These are phyloP conservation scores for Dactylorhiza incarnata DNA, from an alignment of 106 monocot species.

Conservation along the genomic window DNA sequence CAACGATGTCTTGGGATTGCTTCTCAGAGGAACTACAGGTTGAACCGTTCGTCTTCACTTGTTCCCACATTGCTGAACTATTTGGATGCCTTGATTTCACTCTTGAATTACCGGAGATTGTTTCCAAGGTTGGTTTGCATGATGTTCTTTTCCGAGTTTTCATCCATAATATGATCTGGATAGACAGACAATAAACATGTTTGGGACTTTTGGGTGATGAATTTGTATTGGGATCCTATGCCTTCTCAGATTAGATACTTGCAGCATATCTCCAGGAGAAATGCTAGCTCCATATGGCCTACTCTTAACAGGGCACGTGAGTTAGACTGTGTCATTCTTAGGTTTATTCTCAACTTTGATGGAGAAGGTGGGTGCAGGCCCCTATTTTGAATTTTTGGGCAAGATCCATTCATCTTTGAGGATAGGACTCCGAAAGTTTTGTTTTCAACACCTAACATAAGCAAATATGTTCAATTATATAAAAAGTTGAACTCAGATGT, in stretches of 20 bases:
- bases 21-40: too few relatives aligned
- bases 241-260: conserved; percentile 92
- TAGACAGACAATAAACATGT: too few relatives aligned
- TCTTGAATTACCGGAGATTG: too few relatives aligned
- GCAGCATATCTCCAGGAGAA: conserved; percentile 92
- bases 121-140: too few relatives aligned
- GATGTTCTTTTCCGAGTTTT: too few relatives aligned
- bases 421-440: conserved; percentile 68
- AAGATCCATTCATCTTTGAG: conserved; percentile 58
- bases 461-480: conserved; percentile 57
- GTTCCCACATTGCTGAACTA: too few relatives aligned
- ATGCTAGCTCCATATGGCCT: conserved; percentile 82
- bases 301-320: conserved; percentile 81
- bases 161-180: too few relatives aligned
- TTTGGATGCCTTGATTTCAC: too few relatives aligned
- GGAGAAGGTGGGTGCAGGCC: conserved; percentile 74
- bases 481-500: conserved; percentile 44
- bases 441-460: conserved; percentile 75
- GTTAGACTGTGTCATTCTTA: conserved; percentile 76
- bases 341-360: conserved; percentile 69
- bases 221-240: conserved; percentile 80
- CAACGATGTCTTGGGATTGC: too few relatives aligned
- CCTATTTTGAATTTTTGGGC: conserved; percentile 82
- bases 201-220: too few relatives aligned
- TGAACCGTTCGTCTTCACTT: too few relatives aligned